Evolutionary conservation across 176 grass and related monocot genomes (phyloP), one percentile per base, ranked within the genome.

Genomic region (Areca catechu): DNA sequence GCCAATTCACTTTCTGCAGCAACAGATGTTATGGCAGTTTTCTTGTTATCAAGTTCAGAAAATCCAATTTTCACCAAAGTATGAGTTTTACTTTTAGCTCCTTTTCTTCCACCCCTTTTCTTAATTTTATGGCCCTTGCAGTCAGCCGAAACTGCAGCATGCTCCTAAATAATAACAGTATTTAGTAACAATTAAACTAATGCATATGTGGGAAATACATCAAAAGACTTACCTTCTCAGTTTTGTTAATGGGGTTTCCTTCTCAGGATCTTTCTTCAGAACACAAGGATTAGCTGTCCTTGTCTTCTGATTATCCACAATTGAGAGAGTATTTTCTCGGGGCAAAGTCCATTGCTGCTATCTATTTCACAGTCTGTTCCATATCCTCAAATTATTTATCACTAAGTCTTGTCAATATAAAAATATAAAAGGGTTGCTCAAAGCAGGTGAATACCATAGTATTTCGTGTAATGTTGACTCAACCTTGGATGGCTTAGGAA

Each of bases 81-180:
- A 64, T 72, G 65, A 49, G 51, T 34, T 84, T 88, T 97, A 69
- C 69, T 69, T 71, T 84, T 97, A 54, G 58, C 58, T 69, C 77
- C 87, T 91, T 82, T 97, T 56, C 80, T 71, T 66, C 78, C 84
- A 66, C 71, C 84, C 77, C 80, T 97, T 67, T 84, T 91, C 79
- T 91, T 97, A 66, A 56, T 73, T 54, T 63, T 62, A 17, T 72
- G 63, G 71, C 61, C 75, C 62, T 80, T 97, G 75, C 65, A 69
- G 22, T 90, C 77, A 43, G 28, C 60, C 52, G 66, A 73, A 19
- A 27, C 51, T 20, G 69, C 67, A 74, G 53, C 20, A 72, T 76
- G 72, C 67, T 77, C 86, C 48, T 76, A 37, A 25, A 76, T 20
- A 70, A 51, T 58, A 29, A 29, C 27, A 29, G 27, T 29, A 29